Percentiles rank a stretch among this genome's conserved stretches.
Conservation (phyloP, 148 eudicot genomes). For the Talinum fruticosum region DNA sequence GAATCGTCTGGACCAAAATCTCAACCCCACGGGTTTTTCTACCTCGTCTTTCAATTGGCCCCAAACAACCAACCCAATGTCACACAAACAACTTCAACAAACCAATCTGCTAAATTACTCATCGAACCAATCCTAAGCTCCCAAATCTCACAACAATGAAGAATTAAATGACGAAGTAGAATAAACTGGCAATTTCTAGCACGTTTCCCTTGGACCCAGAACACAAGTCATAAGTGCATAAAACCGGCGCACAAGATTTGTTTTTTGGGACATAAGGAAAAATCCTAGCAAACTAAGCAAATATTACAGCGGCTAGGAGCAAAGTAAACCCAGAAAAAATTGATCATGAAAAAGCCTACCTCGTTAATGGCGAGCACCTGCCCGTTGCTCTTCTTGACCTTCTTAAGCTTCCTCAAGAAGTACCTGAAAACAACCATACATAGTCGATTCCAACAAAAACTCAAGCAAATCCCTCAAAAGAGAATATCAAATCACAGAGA, state of each 20-base stretch:
- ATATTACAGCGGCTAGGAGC: neutral
- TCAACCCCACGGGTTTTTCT: too few relatives aligned
- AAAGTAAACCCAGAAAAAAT: neutral
- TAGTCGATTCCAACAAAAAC: too few relatives aligned
- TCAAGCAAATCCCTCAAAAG: neutral
- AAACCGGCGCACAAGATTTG: neutral
- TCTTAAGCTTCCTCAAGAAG: constrained; percentile 84
- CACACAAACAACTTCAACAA: neutral
- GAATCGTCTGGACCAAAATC: too few relatives aligned
- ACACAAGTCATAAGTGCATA: neutral
- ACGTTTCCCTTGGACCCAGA: neutral
- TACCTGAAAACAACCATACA: constrained; percentile 37
- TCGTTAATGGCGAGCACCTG: constrained; percentile 75
- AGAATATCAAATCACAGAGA: neutral
- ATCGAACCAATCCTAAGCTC: neutral
- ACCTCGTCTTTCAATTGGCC: too few relatives aligned
- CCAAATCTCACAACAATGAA: neutral
- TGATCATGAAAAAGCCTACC: constrained; percentile 25
- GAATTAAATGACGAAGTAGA: neutral
- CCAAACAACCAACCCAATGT: neutral
- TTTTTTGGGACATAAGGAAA: too few relatives aligned
- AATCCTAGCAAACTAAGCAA: neutral
- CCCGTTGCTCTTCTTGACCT: constrained; percentile 81
- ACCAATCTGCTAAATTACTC: neutral
- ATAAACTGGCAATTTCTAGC: too few relatives aligned